Evolutionary conservation across 2,329 filamentous ascomycete genomes (phyloP).

Genomic region (Stachybotrys chlorohalonatus): DNA sequence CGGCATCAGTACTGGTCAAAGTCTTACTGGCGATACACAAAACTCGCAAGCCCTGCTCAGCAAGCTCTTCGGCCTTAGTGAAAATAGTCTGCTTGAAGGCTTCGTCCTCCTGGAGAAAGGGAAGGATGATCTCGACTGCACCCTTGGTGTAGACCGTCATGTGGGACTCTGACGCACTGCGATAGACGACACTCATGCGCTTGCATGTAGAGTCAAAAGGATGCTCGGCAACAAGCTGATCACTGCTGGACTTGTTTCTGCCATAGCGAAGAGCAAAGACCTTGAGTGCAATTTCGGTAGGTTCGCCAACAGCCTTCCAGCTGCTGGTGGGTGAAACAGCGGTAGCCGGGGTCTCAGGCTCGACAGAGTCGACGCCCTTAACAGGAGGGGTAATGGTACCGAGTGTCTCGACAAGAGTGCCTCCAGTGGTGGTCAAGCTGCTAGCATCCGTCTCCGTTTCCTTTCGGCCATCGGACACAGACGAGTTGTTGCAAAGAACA

Average conservation of each 20-base stretch:
- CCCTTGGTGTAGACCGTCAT: slow-evolving; percentile 47
- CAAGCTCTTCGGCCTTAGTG: slow-evolving; percentile 45
- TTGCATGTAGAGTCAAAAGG: slow-evolving; percentile 68
- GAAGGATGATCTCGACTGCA: slow-evolving; percentile 47
- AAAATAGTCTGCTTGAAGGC: slow-evolving; percentile 36
- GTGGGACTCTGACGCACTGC: slow-evolving; percentile 20
- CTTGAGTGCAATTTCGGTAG: slow-evolving; percentile 66
- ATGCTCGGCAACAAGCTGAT: slow-evolving; percentile 51
- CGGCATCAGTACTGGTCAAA: slow-evolving; percentile 24
- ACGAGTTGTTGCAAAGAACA: slow-evolving; percentile 53
- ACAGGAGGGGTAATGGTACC: background rate
- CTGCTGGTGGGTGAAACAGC: background rate
- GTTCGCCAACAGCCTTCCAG: slow-evolving; percentile 56
- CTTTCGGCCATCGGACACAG: slow-evolving; percentile 38
- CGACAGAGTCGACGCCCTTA: background rate
- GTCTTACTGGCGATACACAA: slow-evolving; percentile 52
- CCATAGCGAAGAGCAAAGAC: slow-evolving; percentile 64
- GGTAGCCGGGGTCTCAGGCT: background rate
- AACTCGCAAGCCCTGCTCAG: slow-evolving; percentile 56
- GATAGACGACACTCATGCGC: slow-evolving; percentile 64
- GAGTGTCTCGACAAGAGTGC: slow-evolving; percentile 13
- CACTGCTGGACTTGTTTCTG: slow-evolving; percentile 34
- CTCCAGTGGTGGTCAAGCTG: slow-evolving; percentile 33
- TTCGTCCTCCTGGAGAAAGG: slow-evolving; percentile 38
- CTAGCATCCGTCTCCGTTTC: slow-evolving; percentile 36